phyloP scores from a whole-genome alignment of 768 basidiomycete species.

The Leccinum disarticulatum region DNA sequence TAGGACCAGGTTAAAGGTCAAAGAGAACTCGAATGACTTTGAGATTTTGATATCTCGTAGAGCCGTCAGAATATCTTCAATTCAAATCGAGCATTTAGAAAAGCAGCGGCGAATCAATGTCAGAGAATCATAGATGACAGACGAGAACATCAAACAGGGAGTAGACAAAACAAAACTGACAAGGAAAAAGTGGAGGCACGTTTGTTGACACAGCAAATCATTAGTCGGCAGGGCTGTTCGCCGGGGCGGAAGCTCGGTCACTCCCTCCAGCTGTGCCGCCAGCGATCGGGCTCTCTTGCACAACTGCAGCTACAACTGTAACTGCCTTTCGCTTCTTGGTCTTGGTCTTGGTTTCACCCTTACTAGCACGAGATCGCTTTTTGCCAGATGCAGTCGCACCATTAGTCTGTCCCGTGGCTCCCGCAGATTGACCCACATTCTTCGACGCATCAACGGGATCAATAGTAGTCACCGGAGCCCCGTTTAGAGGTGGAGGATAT shows the following conservation, averaged over 20 bases:
- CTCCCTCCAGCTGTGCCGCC: slow-evolving; percentile 28
- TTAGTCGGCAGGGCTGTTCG: slow-evolving; percentile 28
- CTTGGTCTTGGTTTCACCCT: slow-evolving; percentile 33
- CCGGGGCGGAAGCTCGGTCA: slow-evolving; percentile 29
- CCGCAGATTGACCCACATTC: slow-evolving; percentile 21
- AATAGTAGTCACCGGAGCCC: slow-evolving; percentile 25
- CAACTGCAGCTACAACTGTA: not conserved
- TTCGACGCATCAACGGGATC: slow-evolving; percentile 27
- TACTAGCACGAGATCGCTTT: slow-evolving; percentile 33
- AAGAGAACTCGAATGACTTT: slow-evolving; percentile 25
- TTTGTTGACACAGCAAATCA: slow-evolving; percentile 3
- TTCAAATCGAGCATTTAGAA: slow-evolving; percentile 15
- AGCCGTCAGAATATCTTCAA: slow-evolving; percentile 29
- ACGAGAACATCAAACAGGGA: slow-evolving; percentile 14
- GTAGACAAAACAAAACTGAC: slow-evolving; percentile 6
- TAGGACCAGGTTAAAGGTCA: slow-evolving; percentile 32
- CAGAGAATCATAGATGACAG: slow-evolving; percentile 9
- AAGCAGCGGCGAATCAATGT: not conserved
- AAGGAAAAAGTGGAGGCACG: not conserved
- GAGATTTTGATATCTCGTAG: slow-evolving; percentile 21
- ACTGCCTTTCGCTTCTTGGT: slow-evolving; percentile 34
- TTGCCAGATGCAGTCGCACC: slow-evolving; percentile 21
- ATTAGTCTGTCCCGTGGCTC: slow-evolving; percentile 17
- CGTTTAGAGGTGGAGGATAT: slow-evolving; percentile 33
- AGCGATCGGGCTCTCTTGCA: slow-evolving; percentile 20